Evolutionary conservation across 192 early-diverging fungal genomes (phyloP).

Genomic region (Kappamyces sp.): DNA sequence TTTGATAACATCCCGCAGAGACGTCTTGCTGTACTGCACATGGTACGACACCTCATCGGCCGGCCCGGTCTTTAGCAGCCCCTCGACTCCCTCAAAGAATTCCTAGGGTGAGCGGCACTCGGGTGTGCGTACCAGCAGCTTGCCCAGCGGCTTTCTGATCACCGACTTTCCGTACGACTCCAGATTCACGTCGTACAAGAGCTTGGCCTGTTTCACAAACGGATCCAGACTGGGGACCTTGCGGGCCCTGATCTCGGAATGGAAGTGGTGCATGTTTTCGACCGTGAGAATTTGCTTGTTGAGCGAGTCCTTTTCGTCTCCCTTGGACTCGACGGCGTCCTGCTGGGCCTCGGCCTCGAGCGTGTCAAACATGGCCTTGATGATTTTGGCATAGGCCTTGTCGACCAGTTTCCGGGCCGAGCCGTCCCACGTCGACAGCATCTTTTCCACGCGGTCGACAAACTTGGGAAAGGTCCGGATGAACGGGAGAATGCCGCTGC

Average conservation of each 20-base stretch:
- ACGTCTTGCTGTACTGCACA: slow-evolving; percentile 74
- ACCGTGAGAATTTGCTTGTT: slow-evolving; percentile 81
- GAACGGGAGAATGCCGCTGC: slow-evolving; percentile 84
- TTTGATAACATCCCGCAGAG: slow-evolving; percentile 76
- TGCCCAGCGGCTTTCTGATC: slow-evolving; percentile 79
- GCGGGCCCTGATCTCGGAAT: slow-evolving; percentile 67
- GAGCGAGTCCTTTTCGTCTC: slow-evolving; percentile 76
- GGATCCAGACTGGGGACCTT: slow-evolving; percentile 67
- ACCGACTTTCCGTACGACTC: slow-evolving; percentile 84
- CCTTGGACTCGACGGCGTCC: slow-evolving; percentile 50
- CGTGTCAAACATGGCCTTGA: slow-evolving; percentile 79
- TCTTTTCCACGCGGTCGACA: slow-evolving; percentile 66
- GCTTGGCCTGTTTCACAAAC: slow-evolving; percentile 79
- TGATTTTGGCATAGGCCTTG: slow-evolving; percentile 74
- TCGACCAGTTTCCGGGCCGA: slow-evolving; percentile 67
- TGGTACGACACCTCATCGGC: slow-evolving; percentile 76
- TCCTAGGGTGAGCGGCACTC: slow-evolving; percentile 46
- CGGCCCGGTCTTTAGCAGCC: slow-evolving; percentile 67
- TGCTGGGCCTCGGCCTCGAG: slow-evolving; percentile 76
- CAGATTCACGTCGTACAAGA: slow-evolving; percentile 70
- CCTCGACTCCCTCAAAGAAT: slow-evolving; percentile 96
- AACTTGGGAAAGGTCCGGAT: slow-evolving; percentile 85
- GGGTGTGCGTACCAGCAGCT: slow-evolving; percentile 55
- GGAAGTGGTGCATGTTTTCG: slow-evolving; percentile 95
- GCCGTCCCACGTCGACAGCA: slow-evolving; percentile 41